Conservation (phyloP, 495 filamentous ascomycete genomes). For the Gamarada debralockiae region DNA sequence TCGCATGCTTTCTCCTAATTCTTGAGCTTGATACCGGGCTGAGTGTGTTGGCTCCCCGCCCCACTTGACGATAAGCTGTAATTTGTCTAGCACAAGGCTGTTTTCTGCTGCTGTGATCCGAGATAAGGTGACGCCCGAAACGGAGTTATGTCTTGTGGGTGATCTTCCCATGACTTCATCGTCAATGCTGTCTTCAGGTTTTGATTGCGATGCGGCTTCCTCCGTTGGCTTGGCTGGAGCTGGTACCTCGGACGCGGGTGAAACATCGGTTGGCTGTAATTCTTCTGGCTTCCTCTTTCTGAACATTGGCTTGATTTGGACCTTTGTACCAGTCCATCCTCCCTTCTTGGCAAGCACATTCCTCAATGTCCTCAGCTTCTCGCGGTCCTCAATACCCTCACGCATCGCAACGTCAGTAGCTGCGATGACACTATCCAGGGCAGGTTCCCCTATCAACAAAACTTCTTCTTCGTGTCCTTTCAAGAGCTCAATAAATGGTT, state of each 20-base stretch:
- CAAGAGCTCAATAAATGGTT: slow-evolving; percentile 90
- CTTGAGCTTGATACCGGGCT: slow-evolving; percentile 91
- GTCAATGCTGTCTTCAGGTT: slow-evolving; percentile 5
- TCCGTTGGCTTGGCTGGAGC: background rate
- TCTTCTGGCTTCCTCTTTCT: slow-evolving; percentile 66
- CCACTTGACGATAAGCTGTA: slow-evolving; percentile 98
- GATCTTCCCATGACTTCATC: slow-evolving; percentile 12
- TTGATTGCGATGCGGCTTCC: background rate
- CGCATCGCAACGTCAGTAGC: slow-evolving; percentile 77
- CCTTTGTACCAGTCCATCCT: slow-evolving; percentile 91
- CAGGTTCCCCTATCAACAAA: slow-evolving; percentile 85
- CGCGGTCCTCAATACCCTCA: slow-evolving; percentile 74
- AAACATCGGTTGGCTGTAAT: slow-evolving; percentile 8
- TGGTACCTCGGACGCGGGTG: background rate
- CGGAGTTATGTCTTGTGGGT: slow-evolving; percentile 72
- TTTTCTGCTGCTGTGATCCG: slow-evolving; percentile 86
- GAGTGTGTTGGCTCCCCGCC: slow-evolving; percentile 97
- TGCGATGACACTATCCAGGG: slow-evolving; percentile 80
- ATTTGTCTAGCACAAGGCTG: slow-evolving; percentile 85
- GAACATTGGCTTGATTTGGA: slow-evolving; percentile 99
- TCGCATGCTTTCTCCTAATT: slow-evolving; percentile 90
- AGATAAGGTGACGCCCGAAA: slow-evolving; percentile 82
- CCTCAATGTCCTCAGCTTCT: slow-evolving; percentile 77
- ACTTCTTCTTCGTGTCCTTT: slow-evolving; percentile 96
- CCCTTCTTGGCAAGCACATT: slow-evolving; percentile 90